Evolutionary conservation across 2,329 filamentous ascomycete genomes (phyloP), one percentile per base, ranked within the genome.

Genomic region (Elsinoe australis): DNA sequence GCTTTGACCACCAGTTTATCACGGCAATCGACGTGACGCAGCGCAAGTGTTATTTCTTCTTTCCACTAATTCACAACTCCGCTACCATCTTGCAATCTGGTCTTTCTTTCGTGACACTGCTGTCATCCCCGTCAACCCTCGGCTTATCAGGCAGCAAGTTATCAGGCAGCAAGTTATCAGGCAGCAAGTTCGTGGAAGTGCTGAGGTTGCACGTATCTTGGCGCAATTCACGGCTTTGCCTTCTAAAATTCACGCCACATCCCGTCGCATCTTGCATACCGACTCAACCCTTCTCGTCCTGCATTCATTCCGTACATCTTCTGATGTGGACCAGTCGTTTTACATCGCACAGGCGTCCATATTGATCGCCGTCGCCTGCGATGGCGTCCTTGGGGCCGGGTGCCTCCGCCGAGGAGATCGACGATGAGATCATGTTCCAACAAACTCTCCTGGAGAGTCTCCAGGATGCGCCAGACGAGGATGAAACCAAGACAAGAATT

Each of bases 351-450:
- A n/a, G n/a, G n/a, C n/a, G n/a, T n/a, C n/a, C n/a, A n/a, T n/a
- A n/a, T n/a, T n/a, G n/a, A n/a, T n/a, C n/a, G n/a, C n/a, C n/a
- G n/a, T n/a, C n/a, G n/a, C n/a, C n/a, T n/a, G n/a, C n/a, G n/a
- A 53, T 54, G 58, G 46, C 55, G 55, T 5, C 57, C 60, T 49
- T 53, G 18, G 28, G 46, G 0, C 34, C 47, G 12, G 38, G 52
- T 35, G 45, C 53, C 12, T 50, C 49, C 21, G 31, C 36, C 22
- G 47, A 59, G n/a, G 58, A 58, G 21, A 51, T 64, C 36, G 56
- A 59, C 26, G 61, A 65, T n/a, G 63, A 67, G 21, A 52, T 67
- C 19, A 44, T 54, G 4, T 64, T 64, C 50, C 55, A 57, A 10
- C 49, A 55, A 24, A 56, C 63, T 5, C 51, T 63, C 2, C 56